Evolutionary conservation across 129 eudicot genomes (phyloP), one percentile per base, ranked within the genome.

Genomic region (Lactuca sativa): DNA sequence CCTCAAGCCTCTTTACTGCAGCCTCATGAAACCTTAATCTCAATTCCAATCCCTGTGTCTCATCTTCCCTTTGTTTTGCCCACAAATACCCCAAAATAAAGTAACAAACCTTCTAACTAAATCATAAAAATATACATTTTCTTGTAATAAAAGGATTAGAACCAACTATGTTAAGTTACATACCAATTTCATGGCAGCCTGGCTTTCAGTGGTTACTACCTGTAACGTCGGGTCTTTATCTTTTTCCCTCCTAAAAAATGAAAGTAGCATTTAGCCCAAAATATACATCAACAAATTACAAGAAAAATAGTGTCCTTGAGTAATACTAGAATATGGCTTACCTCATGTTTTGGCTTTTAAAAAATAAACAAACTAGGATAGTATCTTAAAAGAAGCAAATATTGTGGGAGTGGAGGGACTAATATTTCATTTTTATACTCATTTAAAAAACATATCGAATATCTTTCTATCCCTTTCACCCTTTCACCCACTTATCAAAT

Each of bases 31-130:
- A 95, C 76, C 97, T 78, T 62, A 95, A 80, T 74, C 96, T 88
- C 99, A 95, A 85, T 85, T 90, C 90, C 62, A 95, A 64, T 14
- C 91, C 91, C 52, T 85, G 96, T 60, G 85, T 86, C 84, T 90
- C 99, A 84, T 90, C 96, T 70, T 87, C 97, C 69, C 96, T 83
- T 86, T 95, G 97, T 77, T 87, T 95, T 38, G 96, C 95, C 99
- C 90, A 79, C 71, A 43, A 59, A 62, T 61, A 14, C 55, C 56
- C 37, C 54, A 32, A 74, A n/a, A 43, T 33, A 13, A 59, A 21
- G 21, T 21, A 21, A 70, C 67, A 9, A 30, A 59, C 49, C 32
- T 7, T 7, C 16, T 41, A n/a, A 34, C 37, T 51, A 54, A 54
- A 64, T 15, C 70, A 75, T 36, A 40, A 21, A 21, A 21, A 21